These are phyloP conservation scores for Geotrichum bryndzae DNA, from an alignment of 1,139 yeast genomes.

Conservation along the genomic window DNA sequence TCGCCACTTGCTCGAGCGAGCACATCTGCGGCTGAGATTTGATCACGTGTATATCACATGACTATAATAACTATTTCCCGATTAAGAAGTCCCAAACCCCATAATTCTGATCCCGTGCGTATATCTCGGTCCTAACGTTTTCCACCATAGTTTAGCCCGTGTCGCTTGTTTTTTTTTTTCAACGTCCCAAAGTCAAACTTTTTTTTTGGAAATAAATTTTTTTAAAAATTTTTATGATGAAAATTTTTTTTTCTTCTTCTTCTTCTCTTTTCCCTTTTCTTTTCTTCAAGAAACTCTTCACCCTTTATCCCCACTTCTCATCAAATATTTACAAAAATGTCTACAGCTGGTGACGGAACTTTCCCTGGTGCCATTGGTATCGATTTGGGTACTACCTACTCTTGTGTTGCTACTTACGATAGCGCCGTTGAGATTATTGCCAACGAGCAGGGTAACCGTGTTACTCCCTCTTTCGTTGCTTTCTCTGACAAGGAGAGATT, in stretches of 20 bases:
- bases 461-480: constrained; percentile 96
- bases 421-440: constrained; percentile 85
- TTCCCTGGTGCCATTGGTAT: constrained; percentile 99
- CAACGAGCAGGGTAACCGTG: constrained; percentile 99
- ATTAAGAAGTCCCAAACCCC: constrained; percentile 3
- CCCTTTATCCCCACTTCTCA: background rate
- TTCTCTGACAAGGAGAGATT: constrained; percentile 96
- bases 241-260: constrained; percentile 6
- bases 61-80: background rate
- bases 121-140: constrained; percentile 3
- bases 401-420: constrained; percentile 84
- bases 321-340: constrained; percentile 11
- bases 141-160: background rate
- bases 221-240: background rate
- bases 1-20: too few species aligned
- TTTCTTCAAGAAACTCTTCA: constrained; percentile 3
- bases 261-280: background rate
- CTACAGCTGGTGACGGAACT: constrained; percentile 67
- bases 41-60: background rate
- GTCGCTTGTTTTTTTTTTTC: background rate
- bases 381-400: constrained; percentile 80
- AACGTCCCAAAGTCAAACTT: background rate
- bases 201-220: background rate
- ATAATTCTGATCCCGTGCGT: background rate
- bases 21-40: background rate